Evolutionary conservation across 805 yeast genomes (phyloP), one percentile per base, ranked within the genome.

Genomic region (Barnettozyma botsteinii): DNA sequence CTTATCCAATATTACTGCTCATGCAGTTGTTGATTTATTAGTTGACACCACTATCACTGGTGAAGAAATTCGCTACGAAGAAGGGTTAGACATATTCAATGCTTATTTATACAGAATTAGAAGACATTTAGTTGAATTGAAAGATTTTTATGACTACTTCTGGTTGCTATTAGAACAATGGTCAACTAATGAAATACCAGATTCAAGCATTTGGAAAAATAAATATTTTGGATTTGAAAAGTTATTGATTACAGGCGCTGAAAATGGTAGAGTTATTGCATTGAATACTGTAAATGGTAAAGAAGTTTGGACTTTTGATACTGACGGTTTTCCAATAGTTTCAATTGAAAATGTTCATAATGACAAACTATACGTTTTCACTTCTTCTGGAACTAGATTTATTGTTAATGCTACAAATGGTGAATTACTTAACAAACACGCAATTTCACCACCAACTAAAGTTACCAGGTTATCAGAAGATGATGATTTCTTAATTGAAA

Each of bases 201-300:
- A 26, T 11, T 25, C 31, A 34, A 21, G 21, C 12, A 29, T 7
- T 17, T 25, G 21, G 37, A 48, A 45, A 13, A 48, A 48, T 35
- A 48, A 33, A 28, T 65, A 59, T 22, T 75, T 76, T 59, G 81
- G 81, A 1, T 65, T 70, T 25, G 51, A 59, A 7, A 75, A 75
- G 42, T 53, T 56, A 5, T 44, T 76, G 21, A 54, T 75, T 3
- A 63, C 65, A 1, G 62, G 70, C 3, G 67, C 76, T 0, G 49
- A 53, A 11, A 54, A 54, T 33, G 72, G 73, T 5, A 63, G 61
- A 33, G 36, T 79, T 1, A 56, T 68, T 9, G 76, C 74, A 1
- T 52, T 75, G 14, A 65, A 70, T 43, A 54, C 73, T 2, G 49
- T 57, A 6, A 57, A 66, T 37, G 73, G 75, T 15, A 48, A 56